Base-by-base conservation (phyloP, 78 protist genomes). In the Trichosphaerium sp. region DNA sequence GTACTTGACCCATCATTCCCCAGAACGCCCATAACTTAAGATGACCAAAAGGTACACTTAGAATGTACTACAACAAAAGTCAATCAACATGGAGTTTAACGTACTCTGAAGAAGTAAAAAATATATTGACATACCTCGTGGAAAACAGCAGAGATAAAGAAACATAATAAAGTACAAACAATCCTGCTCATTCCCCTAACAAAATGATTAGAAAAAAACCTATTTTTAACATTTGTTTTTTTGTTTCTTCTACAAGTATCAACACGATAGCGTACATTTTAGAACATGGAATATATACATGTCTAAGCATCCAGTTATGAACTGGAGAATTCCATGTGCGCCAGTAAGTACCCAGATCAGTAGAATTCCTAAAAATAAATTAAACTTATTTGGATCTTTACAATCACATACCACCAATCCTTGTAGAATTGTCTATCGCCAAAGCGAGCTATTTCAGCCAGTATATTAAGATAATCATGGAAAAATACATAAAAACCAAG, bases 281-380 rank as follows among this genome's bases (percentile, higher is more conserved):
- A 42, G 39, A 34, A 10, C 14, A 2, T 7, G 81, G 87, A n/a
- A 80, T 25, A 49, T 65, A 67, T 35, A 66, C n/a, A 43, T 79
- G 78, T 21, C 75, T 70, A 8, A 80, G 80, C 71, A 68, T 55
- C 85, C 84, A 83, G 47, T 58, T 65, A 69, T 84, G 93, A 23
- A 88, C 93, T 4, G 90, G 90, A 62, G 82, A 67, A 57, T 88
- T 88, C 93, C 93, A 88, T 7, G 65, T 73, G 49, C 87, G 66
- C 90, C 90, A 88, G 40, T 81, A 88, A 35, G 65, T 70, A 40
- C 58, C 81, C 56, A 84, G 38, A 37, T 78, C 58, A n/a, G 84
- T 84, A 26, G 88, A 66, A 47, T 88, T 88, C 88, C 74, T 42
- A 10, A 4, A 5, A 15, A n/a, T 65, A n/a, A n/a, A n/a, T n/a